A percentile compares a stretch with the other conserved stretches of the same genome.
These are phyloP conservation scores for Argentina anserina DNA, from an alignment of 306 rosid species.

Conservation along the genomic window DNA sequence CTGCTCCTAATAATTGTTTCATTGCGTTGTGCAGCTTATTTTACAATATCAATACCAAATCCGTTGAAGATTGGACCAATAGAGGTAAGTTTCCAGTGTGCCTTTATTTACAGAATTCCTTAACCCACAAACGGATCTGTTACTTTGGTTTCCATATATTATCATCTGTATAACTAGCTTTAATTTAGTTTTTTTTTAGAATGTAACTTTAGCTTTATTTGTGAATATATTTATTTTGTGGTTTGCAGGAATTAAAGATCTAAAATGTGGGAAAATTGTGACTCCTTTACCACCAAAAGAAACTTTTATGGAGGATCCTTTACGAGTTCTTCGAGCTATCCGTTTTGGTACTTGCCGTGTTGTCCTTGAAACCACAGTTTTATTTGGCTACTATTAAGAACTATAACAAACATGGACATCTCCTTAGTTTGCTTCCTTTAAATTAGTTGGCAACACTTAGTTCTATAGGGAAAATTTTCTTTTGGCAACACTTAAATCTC, in stretches of 20 bases:
- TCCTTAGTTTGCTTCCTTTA: not conserved
- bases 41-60: slow-evolving; percentile 73
- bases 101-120: not conserved
- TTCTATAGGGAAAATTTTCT: not conserved
- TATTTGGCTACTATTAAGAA: not conserved
- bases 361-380: not conserved
- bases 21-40: slow-evolving; percentile 55
- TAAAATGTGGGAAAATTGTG: slow-evolving; percentile 78
- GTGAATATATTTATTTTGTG: not conserved
- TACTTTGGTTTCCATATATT: slow-evolving; percentile 13
- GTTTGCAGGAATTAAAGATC: slow-evolving; percentile 64
- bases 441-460: not conserved
- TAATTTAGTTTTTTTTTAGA: too few species aligned
- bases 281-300: slow-evolving; percentile 82
- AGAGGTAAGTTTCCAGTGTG: slow-evolving; percentile 48
- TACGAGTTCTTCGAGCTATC: slow-evolving; percentile 91
- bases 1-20: not conserved
- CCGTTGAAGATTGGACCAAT: slow-evolving; percentile 79
- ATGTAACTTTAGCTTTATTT: too few species aligned
- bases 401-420: not conserved
- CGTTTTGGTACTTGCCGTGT: slow-evolving; percentile 59
- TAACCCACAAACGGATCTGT: not conserved
- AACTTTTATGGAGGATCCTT: slow-evolving; percentile 92
- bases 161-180: not conserved
- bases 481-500: not conserved